Percentiles rank a stretch among this genome's conserved stretches.
phyloP scores from a whole-genome alignment of 805 yeast genomes.

The Starmera pachycereana region DNA sequence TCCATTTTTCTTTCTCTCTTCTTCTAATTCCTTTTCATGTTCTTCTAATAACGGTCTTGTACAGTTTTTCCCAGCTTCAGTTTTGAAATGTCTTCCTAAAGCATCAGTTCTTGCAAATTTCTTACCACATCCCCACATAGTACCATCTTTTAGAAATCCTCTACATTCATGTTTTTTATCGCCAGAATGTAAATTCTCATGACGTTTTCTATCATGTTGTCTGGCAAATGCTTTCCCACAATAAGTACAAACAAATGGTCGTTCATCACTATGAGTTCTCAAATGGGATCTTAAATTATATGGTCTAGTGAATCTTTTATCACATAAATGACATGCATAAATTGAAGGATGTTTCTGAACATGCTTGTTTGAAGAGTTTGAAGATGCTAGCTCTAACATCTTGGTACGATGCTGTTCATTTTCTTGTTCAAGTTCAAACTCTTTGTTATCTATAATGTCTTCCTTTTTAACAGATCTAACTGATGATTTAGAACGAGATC shows the following conservation, averaged over 20 bases:
- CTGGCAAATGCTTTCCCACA: constrained; percentile 81
- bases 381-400: constrained; percentile 56
- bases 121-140: constrained; percentile 72
- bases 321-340: constrained; percentile 76
- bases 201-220: constrained; percentile 68
- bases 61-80: constrained; percentile 70
- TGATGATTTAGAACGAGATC: constrained; percentile 6
- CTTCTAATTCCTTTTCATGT: constrained; percentile 22
- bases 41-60: constrained; percentile 60
- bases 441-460: constrained; percentile 1
- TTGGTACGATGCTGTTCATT: constrained; percentile 28
- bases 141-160: constrained; percentile 49
- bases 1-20: background rate
- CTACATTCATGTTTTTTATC: constrained; percentile 66
- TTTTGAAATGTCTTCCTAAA: constrained; percentile 65
- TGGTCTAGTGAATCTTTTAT: constrained; percentile 81
- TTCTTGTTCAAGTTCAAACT: constrained; percentile 18
- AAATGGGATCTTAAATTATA: constrained; percentile 87
- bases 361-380: constrained; percentile 40
- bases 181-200: constrained; percentile 67
- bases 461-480: constrained; percentile 15
- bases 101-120: constrained; percentile 77
- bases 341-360: constrained; percentile 64
- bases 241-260: constrained; percentile 61
- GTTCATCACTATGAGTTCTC: constrained; percentile 81